Evolutionary conservation across 495 filamentous ascomycete species (phyloP).

Genomic region (Filosporella fistucella): DNA sequence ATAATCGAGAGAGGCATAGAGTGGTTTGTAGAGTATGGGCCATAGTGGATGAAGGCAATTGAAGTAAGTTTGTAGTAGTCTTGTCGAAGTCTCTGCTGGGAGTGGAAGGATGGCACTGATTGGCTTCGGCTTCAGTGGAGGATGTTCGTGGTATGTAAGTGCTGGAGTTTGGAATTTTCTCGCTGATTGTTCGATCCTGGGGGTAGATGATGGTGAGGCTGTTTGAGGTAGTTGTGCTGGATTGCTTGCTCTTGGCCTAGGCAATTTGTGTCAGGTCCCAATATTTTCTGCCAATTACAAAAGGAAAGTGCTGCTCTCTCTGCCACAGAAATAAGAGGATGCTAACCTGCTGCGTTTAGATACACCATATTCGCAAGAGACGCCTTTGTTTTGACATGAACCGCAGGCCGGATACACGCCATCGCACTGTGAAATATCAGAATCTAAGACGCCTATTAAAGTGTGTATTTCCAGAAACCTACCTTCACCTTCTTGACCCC

Average conservation of each 20-base stretch:
- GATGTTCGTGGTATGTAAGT: not conserved
- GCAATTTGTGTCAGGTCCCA: not conserved
- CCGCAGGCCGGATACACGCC: slow-evolving; percentile 13
- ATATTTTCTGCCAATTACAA: no score
- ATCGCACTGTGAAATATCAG: slow-evolving; percentile 16
- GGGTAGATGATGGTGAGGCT: not conserved
- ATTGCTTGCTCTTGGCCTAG: not conserved
- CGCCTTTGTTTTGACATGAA: slow-evolving; percentile 6
- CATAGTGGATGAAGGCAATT: slow-evolving; percentile 23
- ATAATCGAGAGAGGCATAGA: slow-evolving; percentile 19
- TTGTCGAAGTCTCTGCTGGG: slow-evolving; percentile 9
- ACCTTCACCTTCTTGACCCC: slow-evolving; percentile 20
- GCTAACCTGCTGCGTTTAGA: slow-evolving; percentile 16
- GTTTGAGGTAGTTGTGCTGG: not conserved
- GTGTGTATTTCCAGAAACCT: not conserved
- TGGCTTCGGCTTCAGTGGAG: not conserved
- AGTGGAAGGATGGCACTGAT: not conserved
- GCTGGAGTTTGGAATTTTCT: not conserved
- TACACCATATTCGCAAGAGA: slow-evolving; percentile 18
- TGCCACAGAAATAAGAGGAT: no score
- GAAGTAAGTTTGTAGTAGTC: slow-evolving; percentile 20
- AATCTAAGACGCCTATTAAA: not conserved
- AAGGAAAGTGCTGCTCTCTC: no score
- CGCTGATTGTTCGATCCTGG: not conserved
- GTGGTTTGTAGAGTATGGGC: slow-evolving; percentile 24